A percentile compares a stretch with the other conserved stretches of the same genome.
Conservation (phyloP, 129 eudicot species). For the Artemisia tridentata region DNA sequence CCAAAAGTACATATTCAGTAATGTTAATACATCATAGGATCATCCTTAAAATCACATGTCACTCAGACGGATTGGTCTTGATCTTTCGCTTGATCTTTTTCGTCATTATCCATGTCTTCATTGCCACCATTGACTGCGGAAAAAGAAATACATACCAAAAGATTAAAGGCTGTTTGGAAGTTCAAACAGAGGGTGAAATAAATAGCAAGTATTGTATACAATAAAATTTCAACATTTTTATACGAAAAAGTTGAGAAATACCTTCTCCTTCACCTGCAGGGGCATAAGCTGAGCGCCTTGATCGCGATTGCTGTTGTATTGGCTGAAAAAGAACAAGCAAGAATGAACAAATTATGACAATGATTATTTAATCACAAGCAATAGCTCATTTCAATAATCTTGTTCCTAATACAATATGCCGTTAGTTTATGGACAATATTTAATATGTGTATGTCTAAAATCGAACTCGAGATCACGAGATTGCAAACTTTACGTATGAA, state of each 20-base stretch:
- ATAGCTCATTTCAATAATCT: background rate
- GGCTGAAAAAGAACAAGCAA: constrained; percentile 43
- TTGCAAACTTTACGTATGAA: too few species aligned
- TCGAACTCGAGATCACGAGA: too few species aligned
- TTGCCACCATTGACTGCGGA: constrained; percentile 34
- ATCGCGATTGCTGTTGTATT: constrained; percentile 70
- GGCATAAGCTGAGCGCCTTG: constrained; percentile 74
- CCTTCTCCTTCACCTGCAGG: constrained; percentile 75
- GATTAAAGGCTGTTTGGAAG: background rate
- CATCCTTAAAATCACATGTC: constrained; percentile 14
- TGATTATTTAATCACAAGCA: background rate
- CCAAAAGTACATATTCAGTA: constrained; percentile 25
- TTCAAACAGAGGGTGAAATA: background rate
- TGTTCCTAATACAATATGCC: too few species aligned
- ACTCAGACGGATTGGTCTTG: constrained; percentile 27
- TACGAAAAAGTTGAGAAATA: constrained; percentile 3
- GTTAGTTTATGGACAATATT: too few species aligned
- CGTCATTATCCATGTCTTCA: constrained; percentile 32
- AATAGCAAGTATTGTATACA: background rate
- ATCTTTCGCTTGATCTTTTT: constrained; percentile 20
- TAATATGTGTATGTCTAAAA: too few species aligned
- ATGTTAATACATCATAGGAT: constrained; percentile 15
- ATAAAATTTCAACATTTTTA: background rate
- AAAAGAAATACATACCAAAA: background rate
- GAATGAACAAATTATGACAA: background rate